These are phyloP conservation scores for Phytophthora cactorum DNA, from an alignment of 352 stramenopile species.

Conservation along the genomic window DNA sequence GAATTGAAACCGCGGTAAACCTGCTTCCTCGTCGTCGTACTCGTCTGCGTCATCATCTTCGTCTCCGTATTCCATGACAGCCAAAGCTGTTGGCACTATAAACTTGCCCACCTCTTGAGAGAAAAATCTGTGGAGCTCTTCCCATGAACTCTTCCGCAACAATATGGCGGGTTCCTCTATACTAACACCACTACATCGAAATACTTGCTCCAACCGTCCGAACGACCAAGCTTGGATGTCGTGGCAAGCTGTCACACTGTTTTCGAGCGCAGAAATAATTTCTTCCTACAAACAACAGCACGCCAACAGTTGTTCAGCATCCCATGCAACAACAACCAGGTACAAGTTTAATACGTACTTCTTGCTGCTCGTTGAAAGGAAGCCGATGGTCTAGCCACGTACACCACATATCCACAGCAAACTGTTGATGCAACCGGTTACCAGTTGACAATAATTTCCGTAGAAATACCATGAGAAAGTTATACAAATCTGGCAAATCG, in stretches of 20 bases:
- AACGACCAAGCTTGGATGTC: conserved; percentile 51
- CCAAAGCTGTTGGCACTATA: conserved; percentile 31
- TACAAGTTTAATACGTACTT: conserved; percentile 41
- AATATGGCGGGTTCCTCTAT: conserved; percentile 13
- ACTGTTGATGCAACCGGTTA: conserved; percentile 50
- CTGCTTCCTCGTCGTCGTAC: conserved; percentile 28
- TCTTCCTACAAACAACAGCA: conserved; percentile 45
- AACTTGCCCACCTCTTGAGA: conserved; percentile 51
- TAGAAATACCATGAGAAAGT: conserved; percentile 84
- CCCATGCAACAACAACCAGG: not conserved
- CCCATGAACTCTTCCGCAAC: conserved; percentile 46
- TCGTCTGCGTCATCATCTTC: conserved; percentile 37
- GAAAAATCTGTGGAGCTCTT: conserved; percentile 50
- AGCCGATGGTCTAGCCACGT: conserved; percentile 56
- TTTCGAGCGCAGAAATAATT: conserved; percentile 62
- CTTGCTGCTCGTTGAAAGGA: conserved; percentile 62
- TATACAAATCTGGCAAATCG: conserved; percentile 65
- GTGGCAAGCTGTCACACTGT: conserved; percentile 45
- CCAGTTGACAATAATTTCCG: conserved; percentile 73
- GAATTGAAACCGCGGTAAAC: conserved; percentile 40
- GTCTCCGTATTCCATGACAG: conserved; percentile 14
- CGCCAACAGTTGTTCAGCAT: not conserved
- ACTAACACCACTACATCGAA: conserved; percentile 11
- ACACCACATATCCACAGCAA: conserved; percentile 79
- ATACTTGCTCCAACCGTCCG: conserved; percentile 50